phyloP scores from a whole-genome alignment of 305 asterid genomes.

The Rubia balearica region DNA sequence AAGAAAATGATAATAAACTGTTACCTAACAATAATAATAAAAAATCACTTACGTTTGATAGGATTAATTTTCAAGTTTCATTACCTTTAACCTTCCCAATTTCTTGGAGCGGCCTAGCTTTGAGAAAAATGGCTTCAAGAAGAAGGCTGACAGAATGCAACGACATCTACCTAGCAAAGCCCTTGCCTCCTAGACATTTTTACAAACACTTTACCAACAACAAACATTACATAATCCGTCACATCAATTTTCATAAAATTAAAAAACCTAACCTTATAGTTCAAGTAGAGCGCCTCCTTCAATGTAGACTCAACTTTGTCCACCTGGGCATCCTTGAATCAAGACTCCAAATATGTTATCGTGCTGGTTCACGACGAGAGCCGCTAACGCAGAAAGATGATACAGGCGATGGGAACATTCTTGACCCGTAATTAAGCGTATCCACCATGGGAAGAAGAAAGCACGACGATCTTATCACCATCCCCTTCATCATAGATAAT shows the following conservation, averaged over 20 bases:
- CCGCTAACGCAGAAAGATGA: conserved; percentile 17
- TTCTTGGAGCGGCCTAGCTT: conserved; percentile 63
- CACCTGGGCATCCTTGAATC: conserved; percentile 85
- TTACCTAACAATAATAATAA: too few species aligned
- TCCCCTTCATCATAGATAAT: too few species aligned
- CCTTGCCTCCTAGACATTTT: conserved; percentile 68
- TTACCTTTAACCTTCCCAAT: conserved; percentile 77
- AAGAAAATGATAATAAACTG: too few species aligned
- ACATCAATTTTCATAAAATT: background rate
- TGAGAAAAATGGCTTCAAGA: conserved; percentile 78
- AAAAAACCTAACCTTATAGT: conserved; percentile 84
- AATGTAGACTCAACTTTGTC: conserved; percentile 94
- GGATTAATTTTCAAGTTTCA: too few species aligned
- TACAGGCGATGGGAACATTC: too few species aligned
- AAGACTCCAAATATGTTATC: conserved; percentile 59
- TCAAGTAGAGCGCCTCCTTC: conserved; percentile 82
- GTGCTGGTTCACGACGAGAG: conserved; percentile 66
- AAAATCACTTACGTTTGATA: too few species aligned
- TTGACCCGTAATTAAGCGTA: too few species aligned
- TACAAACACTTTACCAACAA: background rate
- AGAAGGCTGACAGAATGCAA: conserved; percentile 80
- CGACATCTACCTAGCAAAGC: conserved; percentile 93
- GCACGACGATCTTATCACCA: too few species aligned
- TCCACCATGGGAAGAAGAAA: too few species aligned
- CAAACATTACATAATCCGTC: background rate